Evolutionary conservation across 257 asterid species (phyloP), one percentile per base, ranked within the genome.

Genomic region (Gentiana macrophylla): DNA sequence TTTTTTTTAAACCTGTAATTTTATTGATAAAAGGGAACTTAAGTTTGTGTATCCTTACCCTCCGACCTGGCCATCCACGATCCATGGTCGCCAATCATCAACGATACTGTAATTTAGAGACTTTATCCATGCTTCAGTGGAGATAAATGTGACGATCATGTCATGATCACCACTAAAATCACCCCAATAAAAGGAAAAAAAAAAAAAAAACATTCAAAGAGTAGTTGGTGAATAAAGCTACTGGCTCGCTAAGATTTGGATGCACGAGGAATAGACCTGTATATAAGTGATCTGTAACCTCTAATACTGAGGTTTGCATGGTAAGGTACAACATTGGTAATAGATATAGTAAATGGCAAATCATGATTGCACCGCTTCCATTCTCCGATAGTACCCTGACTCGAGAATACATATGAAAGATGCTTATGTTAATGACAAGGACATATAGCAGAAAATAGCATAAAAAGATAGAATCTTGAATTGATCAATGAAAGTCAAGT

Each of bases 81-180:
- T 43, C 84, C 84, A 78, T n/a, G 56, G 71, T 12, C 80, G 47
- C 84, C 84, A 78, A 50, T 74, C 72, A 8, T 71, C 72, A 5
- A 45, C 5, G 35, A 74, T 66, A 15, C 72, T 15, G 57, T 78
- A 74, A 24, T 24, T 74, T 0, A 78, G 64, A 38, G 72, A 65
- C 50, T 37, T 66, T 65, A 71, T 78, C 84, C 84, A 78, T 52
- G 78, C 84, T 74, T 66, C 55, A 6, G 84, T 74, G 36, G 84
- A 72, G 12, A 45, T 37, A 62, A 52, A 69, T 12, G 80, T 69
- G n/a, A 74, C 57, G 8, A 35, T 0, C 57, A 66, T 51, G 15
- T 78, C 80, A 46, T 78, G 84, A 66, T 78, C 84, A 10, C 80
- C 84, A 2, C 45, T 38, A 8, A 38, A 38, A 38, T 3, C 8